Conservation (phyloP, 73 alveolate genomes). For the Tetrahymena elliotti region DNA sequence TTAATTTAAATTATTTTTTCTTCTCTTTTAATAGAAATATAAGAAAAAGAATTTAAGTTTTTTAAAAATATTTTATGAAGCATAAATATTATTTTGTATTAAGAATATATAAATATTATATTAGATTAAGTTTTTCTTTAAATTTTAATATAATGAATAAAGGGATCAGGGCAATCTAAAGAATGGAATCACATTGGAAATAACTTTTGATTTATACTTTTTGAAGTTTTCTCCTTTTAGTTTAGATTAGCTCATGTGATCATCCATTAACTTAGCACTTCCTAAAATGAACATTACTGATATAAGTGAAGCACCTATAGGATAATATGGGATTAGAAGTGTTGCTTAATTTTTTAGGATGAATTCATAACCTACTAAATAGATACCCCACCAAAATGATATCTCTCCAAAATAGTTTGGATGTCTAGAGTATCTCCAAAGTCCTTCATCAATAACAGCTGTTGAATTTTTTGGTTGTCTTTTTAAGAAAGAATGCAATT, state of each 20-base stretch:
- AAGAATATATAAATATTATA: no score
- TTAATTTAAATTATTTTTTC: no score
- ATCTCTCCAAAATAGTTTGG: slow-evolving; percentile 96
- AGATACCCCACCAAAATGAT: slow-evolving; percentile 85
- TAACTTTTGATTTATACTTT: neutral
- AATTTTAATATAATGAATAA: no score
- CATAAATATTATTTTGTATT: no score
- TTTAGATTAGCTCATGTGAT: neutral
- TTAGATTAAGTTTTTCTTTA: no score
- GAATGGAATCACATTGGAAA: neutral
- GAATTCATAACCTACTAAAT: slow-evolving; percentile 3
- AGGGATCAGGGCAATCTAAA: neutral
- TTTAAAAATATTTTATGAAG: no score
- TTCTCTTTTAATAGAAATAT: no score
- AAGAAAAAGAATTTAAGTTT: no score
- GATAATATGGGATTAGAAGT: neutral
- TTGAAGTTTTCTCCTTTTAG: neutral
- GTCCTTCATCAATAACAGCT: slow-evolving; percentile 61
- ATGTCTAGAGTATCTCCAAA: slow-evolving; percentile 95
- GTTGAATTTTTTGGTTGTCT: slow-evolving; percentile 49
- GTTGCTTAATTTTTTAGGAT: neutral
- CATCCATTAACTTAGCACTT: neutral
- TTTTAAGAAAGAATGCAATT: slow-evolving; percentile 42
- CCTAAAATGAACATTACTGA: neutral
- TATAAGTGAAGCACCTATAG: neutral